Percentiles rank a stretch among this genome's conserved stretches.
Conservation (phyloP, 139 green algal genomes). For the Coccomyxa sp. region DNA sequence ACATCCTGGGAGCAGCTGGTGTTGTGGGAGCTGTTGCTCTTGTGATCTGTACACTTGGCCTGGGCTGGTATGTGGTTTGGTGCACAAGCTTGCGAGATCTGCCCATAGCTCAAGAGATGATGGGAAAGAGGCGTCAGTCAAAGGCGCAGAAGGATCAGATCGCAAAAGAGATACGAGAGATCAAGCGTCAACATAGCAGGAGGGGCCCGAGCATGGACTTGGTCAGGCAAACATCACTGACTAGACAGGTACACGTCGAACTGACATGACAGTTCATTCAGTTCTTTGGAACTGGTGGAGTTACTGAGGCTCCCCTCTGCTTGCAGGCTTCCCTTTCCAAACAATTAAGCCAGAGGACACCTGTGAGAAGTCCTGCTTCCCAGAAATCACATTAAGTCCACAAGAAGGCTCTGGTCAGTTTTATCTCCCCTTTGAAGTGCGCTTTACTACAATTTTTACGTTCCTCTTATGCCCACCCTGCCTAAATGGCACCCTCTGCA, state of each 20-base stretch:
- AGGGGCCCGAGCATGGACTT: background rate
- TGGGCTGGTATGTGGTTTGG: background rate
- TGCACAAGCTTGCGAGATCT: background rate
- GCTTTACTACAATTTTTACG: too few species aligned
- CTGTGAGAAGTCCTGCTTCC: too few species aligned
- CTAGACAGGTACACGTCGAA: background rate
- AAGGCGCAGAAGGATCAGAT: background rate
- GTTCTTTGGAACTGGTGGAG: too few species aligned
- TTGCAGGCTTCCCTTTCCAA: too few species aligned
- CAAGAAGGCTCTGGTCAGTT: too few species aligned
- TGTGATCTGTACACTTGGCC: background rate
- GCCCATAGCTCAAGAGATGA: background rate
- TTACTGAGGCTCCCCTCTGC: too few species aligned
- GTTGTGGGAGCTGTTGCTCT: background rate
- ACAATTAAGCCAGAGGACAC: too few species aligned
- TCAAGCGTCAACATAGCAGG: background rate
- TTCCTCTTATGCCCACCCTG: too few species aligned
- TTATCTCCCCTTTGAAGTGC: too few species aligned
- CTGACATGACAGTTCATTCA: too few species aligned
- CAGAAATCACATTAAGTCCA: too few species aligned
- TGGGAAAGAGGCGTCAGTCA: background rate
- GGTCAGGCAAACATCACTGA: background rate
- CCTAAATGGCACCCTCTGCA: too few species aligned
- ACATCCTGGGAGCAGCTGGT: background rate
- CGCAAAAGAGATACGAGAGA: background rate